These are phyloP conservation scores for Leishmania martiniquensis DNA, from an alignment of 208 protist genomes.

Conservation along the genomic window DNA sequence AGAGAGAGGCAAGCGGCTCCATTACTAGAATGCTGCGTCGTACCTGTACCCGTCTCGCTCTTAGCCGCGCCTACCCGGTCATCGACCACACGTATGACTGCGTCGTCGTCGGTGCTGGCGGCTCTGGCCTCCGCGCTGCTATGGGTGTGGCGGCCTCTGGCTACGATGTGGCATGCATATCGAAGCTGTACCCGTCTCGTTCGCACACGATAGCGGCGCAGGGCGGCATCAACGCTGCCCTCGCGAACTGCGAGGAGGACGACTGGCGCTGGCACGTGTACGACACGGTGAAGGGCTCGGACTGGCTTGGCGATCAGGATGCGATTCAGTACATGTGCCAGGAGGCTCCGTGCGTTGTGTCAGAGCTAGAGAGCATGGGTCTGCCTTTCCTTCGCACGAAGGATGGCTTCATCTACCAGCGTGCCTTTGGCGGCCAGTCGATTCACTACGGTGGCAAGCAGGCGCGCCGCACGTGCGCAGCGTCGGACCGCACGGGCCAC, in stretches of 20 bases:
- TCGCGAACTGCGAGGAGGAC: constrained; percentile 98
- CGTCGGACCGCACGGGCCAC: constrained; percentile 99
- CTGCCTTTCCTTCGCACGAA: constrained; percentile 98
- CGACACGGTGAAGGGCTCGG: constrained; percentile 99
- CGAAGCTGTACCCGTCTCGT: constrained; percentile 99
- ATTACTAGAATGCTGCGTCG: constrained; percentile 67
- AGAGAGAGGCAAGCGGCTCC: too few relatives aligned
- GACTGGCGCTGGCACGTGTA: constrained; percentile 99
- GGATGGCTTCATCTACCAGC: constrained; percentile 99
- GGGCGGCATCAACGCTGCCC: constrained; percentile 99
- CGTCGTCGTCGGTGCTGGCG: constrained; percentile 99
- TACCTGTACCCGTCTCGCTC: constrained; percentile 49
- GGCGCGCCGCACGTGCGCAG: constrained; percentile 97
- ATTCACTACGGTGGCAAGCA: constrained; percentile 98
- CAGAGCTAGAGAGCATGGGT: constrained; percentile 98
- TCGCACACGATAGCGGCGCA: constrained; percentile 99
- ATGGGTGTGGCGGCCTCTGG: constrained; percentile 98
- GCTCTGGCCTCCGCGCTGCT: constrained; percentile 98
- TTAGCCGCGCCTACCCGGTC: constrained; percentile 93
- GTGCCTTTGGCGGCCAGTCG: constrained; percentile 99
- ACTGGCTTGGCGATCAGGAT: constrained; percentile 99
- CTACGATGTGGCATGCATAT: constrained; percentile 98
- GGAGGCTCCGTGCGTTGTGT: constrained; percentile 94
- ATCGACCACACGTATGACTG: constrained; percentile 99
- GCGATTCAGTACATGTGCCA: constrained; percentile 99